Evolutionary conservation across 1,284 basidiomycete species (phyloP), one percentile per base, ranked within the genome.

Genomic region (Ustilago shanxiensis): DNA sequence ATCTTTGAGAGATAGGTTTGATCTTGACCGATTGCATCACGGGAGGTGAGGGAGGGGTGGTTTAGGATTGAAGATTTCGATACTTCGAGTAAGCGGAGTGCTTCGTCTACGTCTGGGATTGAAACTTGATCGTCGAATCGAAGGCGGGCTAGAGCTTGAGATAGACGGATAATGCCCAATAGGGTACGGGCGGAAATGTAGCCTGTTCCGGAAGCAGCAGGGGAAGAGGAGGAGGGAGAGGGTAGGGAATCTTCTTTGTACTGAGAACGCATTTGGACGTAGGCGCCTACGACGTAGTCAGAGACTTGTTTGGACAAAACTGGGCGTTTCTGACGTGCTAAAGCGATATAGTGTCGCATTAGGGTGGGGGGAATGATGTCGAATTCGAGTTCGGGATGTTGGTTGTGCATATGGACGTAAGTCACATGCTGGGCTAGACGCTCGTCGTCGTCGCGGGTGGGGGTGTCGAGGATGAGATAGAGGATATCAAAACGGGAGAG

Each of bases 121-220:
- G 91, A 91, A 29, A 99, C 97, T 9, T 88, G 87, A 79, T 92
- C 90, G 54, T 93, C 91, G 87, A 93, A 93, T 24, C 96, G 91
- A 39, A 99, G 89, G 9, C 97, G 91, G 0, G 97, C 95, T 26
- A 98, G 91, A 0, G 96, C 95, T 86, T 99, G 97, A 0, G 95
- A 91, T 20, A 99, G 90, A 76, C 97, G 94, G 31, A 99, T 90
- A 47, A 99, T 92, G 60, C 94, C 97, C 45, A 99, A 91, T 13
- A 99, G 89, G 2, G 97, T 98, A 85, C 97, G 92, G 1, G 95
- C 94, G n/a, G 95, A 98, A 9, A 95, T 96, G 87, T 99, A 98
- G 3, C 72, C 72, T 5, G 67, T 66, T 0, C 60, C 67, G 29
- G 20, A 61, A 1, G 29, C 13, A 2, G 28, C 47, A 2, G 67